phyloP scores from a whole-genome alignment of 306 rosid genomes.

The Prunus padus region DNA sequence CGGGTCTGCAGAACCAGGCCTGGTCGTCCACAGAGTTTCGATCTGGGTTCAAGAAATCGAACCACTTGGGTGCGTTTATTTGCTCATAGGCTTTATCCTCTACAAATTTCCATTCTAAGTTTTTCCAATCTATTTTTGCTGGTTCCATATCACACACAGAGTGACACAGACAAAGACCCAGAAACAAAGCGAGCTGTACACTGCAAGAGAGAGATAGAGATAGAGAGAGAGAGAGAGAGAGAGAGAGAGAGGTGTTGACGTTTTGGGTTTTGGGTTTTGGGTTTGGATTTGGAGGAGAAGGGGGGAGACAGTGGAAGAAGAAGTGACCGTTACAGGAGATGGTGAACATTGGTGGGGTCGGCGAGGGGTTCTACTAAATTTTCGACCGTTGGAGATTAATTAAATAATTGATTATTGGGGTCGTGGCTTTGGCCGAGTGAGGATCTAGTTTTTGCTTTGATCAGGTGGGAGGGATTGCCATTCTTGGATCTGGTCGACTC shows the following conservation, averaged over 20 bases:
- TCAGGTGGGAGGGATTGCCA: not conserved
- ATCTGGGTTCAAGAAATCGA: constrained; percentile 67
- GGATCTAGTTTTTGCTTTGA: not conserved
- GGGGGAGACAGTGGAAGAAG: not conserved
- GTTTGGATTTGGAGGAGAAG: constrained; percentile 1
- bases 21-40: constrained; percentile 51
- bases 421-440: not conserved
- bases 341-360: constrained; percentile 39
- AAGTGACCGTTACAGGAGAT: constrained; percentile 57
- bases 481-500: not conserved
- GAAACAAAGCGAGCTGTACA: not conserved
- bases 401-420: not conserved
- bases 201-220: not conserved
- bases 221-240: not conserved
- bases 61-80: constrained; percentile 90
- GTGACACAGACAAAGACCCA: not conserved
- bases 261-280: constrained; percentile 1
- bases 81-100: constrained; percentile 77
- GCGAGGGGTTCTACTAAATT: constrained; percentile 9
- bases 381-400: constrained; percentile 66
- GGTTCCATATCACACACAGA: constrained; percentile 64
- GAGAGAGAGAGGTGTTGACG: not conserved
- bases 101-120: constrained; percentile 70
- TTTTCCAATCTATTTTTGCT: constrained; percentile 91
- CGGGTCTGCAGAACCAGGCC: constrained; percentile 86